Conservation (phyloP, 371 early-diverging fungal genomes). For the Syncephalastrum sp. region DNA sequence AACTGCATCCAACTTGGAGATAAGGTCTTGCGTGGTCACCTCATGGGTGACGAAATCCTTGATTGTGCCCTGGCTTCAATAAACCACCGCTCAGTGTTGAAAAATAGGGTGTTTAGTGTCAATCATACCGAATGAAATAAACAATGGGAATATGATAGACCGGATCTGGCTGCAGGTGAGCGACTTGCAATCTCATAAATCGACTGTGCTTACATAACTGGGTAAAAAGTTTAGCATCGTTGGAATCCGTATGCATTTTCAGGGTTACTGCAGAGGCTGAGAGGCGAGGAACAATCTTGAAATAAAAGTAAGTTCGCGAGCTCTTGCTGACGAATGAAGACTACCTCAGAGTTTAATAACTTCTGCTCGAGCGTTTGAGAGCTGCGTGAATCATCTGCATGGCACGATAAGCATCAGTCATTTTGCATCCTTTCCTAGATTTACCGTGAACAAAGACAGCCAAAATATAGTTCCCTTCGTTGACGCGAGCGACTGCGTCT, state of each 20-base stretch:
- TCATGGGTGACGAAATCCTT: constrained; percentile 20
- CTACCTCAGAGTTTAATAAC: constrained; percentile 4
- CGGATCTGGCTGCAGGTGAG: constrained; percentile 10
- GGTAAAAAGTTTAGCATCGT: constrained; percentile 23
- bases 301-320: background rate
- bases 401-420: background rate
- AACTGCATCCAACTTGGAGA: constrained; percentile 15
- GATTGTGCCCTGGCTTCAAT: constrained; percentile 16
- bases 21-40: constrained; percentile 9
- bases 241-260: constrained; percentile 19
- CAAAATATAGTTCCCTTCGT: constrained; percentile 20
- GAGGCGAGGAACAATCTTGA: constrained; percentile 10
- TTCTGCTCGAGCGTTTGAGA: constrained; percentile 11
- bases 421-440: background rate
- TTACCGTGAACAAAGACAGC: constrained; percentile 24
- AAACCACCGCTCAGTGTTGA: too few relatives aligned
- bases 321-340: background rate
- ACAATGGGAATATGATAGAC: constrained; percentile 19
- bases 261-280: constrained; percentile 13
- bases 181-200: background rate
- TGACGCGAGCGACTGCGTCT: constrained; percentile 24
- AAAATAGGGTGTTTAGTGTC: too few relatives aligned
- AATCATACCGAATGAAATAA: constrained; percentile 19
- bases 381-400: constrained; percentile 13
- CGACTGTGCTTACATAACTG: constrained; percentile 23